phyloP scores from a whole-genome alignment of 2,329 filamentous ascomycete species.

The Botrytis pseudocinerea region DNA sequence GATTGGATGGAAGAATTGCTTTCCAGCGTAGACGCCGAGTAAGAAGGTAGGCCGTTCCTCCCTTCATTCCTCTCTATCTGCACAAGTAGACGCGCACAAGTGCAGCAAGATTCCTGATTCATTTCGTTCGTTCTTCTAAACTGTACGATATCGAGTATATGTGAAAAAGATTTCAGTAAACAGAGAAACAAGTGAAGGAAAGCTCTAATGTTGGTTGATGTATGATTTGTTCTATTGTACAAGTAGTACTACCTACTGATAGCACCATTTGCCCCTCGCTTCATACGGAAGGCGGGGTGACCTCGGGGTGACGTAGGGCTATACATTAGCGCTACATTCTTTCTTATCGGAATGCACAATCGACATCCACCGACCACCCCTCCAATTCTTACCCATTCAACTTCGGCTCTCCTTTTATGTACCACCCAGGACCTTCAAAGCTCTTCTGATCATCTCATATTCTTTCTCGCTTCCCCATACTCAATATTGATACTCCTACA shows the following conservation, averaged over 20 bases:
- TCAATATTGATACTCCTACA: background rate
- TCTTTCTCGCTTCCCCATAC: background rate
- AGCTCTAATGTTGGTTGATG: background rate
- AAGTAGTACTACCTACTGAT: background rate
- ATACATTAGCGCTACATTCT: background rate
- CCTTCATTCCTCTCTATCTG: background rate
- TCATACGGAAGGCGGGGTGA: background rate
- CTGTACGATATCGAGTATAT: background rate
- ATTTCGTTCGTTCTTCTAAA: background rate
- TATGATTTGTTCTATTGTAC: background rate
- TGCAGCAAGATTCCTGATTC: conserved; percentile 8
- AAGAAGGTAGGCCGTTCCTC: background rate
- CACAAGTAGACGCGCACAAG: conserved; percentile 14
- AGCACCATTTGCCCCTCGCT: conserved; percentile 12
- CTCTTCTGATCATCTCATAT: background rate
- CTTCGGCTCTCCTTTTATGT: background rate
- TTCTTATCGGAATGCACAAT: conserved; percentile 9
- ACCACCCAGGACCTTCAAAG: background rate
- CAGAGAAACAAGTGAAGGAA: background rate
- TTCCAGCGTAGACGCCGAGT: background rate
- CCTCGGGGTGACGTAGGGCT: background rate
- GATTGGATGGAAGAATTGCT: background rate
- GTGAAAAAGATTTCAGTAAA: background rate
- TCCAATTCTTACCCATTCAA: background rate
- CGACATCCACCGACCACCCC: background rate